A percentile compares a stretch with the other conserved stretches of the same genome.
These are phyloP conservation scores for Colletotrichum limetticola DNA, from an alignment of 2,329 filamentous ascomycete species.

Conservation along the genomic window DNA sequence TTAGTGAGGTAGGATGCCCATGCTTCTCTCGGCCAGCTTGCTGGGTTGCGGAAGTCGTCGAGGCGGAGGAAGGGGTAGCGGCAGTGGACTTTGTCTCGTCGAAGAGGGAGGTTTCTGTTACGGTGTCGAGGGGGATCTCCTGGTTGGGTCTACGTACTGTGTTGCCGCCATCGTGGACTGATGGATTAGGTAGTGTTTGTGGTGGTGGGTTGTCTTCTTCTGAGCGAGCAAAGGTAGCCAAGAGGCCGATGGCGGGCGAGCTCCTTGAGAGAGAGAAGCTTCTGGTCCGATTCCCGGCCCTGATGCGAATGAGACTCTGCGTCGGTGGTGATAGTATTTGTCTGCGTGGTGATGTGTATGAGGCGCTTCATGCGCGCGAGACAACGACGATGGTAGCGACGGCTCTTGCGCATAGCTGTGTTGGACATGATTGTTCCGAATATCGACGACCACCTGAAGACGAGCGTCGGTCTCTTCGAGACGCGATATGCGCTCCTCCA, in stretches of 20 bases:
- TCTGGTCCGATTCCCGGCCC: neutral
- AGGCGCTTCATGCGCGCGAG: neutral
- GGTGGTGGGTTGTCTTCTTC: neutral
- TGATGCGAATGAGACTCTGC: neutral
- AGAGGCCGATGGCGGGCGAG: neutral
- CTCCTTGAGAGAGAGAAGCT: neutral
- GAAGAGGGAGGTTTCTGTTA: conserved; percentile 12
- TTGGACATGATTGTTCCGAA: neutral
- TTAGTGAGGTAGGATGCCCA: conserved; percentile 43
- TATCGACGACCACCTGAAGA: neutral
- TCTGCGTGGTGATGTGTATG: neutral
- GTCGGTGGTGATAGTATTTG: neutral
- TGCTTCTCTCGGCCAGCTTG: neutral
- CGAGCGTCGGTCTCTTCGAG: neutral
- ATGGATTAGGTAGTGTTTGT: neutral
- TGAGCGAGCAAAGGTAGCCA: neutral
- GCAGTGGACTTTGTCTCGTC: conserved; percentile 39
- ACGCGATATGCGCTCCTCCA: conserved; percentile 7
- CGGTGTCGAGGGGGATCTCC: neutral
- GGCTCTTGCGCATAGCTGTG: conserved; percentile 20
- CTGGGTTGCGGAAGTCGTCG: conserved; percentile 29
- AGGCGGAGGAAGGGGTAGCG: conserved; percentile 42
- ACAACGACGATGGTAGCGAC: neutral
- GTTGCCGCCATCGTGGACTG: neutral
- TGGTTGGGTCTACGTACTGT: neutral